Base-by-base conservation (phyloP, 257 asterid species). In the Nicotiana tomentosiformis region DNA sequence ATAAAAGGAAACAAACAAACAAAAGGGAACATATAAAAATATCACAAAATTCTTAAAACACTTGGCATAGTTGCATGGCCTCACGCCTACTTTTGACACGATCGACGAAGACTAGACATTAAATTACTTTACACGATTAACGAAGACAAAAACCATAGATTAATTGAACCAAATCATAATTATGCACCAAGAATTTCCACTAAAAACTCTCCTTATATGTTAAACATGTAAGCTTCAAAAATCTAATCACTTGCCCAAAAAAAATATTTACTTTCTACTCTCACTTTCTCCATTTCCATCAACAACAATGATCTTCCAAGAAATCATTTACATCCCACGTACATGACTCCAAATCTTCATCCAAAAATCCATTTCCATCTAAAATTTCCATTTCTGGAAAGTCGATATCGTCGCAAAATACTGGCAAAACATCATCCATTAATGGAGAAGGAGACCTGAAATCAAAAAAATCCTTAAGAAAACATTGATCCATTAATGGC, bases 281-380 rank as follows among this genome's bases (percentile, higher is more conserved):
- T n/a, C 12, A 30, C 10, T 66, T 32, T 1, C 9, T n/a, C 69
- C 57, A 35, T 64, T 5, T 26, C 58, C 60, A 7, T 39, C 65
- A 15, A 46, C 16, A 80, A 32, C 46, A 51, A 39, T 26, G 33
- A 64, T 35, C 43, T 32, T 78, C 14, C 18, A n/a, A 61, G 16
- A 43, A 86, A 43, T 86, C 92, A 85, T 81, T 69, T 17, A 90
- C 83, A 77, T 93, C 95, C 85, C 89, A 86, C 18, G 74, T 18
- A 39, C 84, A 82, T 7, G 70, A 85, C 51, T 78, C 17, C 29
- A 83, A 82, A 30, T 29, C 33, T 7, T 80, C 86, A 56, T 85
- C 88, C 77, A 85, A 84, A 69, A 62, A 49, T 18, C 39, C 86
- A 32, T 37, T 66, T 37, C 67, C 49, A 1, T 84, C 80, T 6